Evolutionary conservation across 1,284 basidiomycete species (phyloP), one percentile per base, ranked within the genome.

Genomic region (Cystobasidium slooffiae): DNA sequence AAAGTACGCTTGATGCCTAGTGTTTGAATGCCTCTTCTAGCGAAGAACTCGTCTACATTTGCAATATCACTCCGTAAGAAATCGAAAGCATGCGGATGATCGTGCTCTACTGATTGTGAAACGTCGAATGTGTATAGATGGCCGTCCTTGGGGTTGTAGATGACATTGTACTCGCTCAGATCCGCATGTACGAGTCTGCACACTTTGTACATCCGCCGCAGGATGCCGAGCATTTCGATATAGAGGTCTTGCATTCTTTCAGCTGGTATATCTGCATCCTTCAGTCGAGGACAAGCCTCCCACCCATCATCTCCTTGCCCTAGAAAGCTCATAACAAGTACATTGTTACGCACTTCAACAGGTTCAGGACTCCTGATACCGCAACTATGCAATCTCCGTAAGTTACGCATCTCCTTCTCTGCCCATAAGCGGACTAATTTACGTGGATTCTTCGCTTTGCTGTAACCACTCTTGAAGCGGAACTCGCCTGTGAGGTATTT

Each of bases 361-460:
- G 94, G 92, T 61, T 91, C 89, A 0, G 97, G 97, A 76, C 92
- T 93, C 39, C 88, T 86, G 61, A 99, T 88, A 0, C 92, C 94
- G 7, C 93, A 93, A 37, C 88, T 84, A 9, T 88, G 86, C 59
- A 99, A 84, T 10, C 97, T 87, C 80, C 91, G 91, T 76, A 99
- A 84, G 81, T 99, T 99, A 20, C 97, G 88, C 89, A 97, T 91
- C 83, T 99, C 97, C 84, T 99, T 99, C 83, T 99, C 97, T 0
- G 97, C 97, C 97, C 97, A 99, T 7, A 99, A 84, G 12, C 93
- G 88, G 18, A 99, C 96, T 96, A 99, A 99, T 84, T 99, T 99
- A 51, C 97, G 88, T 9, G 97, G 96, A 81, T 99, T 99, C 78
- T 88, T 89, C 16, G 62, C 70, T 65, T 90, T 89, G 77, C 90